Conservation (phyloP, 306 rosid species). For the Trifolium fragiferum region DNA sequence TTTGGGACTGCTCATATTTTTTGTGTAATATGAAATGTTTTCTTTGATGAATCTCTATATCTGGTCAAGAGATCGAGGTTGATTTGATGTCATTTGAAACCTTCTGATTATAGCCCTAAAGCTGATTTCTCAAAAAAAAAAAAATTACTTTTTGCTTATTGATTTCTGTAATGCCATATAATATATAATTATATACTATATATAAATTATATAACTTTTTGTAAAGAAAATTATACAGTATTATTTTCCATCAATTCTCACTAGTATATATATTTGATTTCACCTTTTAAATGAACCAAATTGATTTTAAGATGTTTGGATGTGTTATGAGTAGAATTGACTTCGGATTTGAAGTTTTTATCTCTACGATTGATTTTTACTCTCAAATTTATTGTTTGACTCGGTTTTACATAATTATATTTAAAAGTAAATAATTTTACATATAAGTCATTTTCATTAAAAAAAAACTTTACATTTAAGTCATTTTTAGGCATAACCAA, state of each 20-base stretch:
- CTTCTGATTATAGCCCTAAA: slow-evolving; percentile 23
- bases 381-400: no score
- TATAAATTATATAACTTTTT: no score
- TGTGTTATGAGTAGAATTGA: background rate
- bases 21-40: slow-evolving; percentile 10
- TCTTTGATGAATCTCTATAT: background rate
- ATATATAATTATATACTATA: no score
- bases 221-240: background rate
- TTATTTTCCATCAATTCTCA: background rate
- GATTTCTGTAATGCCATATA: background rate
- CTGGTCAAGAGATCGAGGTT: slow-evolving; percentile 33
- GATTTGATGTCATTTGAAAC: slow-evolving; percentile 31
- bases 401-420: no score
- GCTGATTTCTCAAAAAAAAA: background rate
- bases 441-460: no score
- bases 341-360: background rate
- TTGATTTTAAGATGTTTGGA: background rate
- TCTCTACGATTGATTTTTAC: background rate
- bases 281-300: no score
- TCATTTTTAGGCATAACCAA: no score
- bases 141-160: background rate
- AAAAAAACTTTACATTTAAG: no score
- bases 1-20: background rate
- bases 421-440: no score
- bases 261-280: no score